phyloP scores from a whole-genome alignment of 2,329 filamentous ascomycete genomes.

The Colletotrichum incanum region DNA sequence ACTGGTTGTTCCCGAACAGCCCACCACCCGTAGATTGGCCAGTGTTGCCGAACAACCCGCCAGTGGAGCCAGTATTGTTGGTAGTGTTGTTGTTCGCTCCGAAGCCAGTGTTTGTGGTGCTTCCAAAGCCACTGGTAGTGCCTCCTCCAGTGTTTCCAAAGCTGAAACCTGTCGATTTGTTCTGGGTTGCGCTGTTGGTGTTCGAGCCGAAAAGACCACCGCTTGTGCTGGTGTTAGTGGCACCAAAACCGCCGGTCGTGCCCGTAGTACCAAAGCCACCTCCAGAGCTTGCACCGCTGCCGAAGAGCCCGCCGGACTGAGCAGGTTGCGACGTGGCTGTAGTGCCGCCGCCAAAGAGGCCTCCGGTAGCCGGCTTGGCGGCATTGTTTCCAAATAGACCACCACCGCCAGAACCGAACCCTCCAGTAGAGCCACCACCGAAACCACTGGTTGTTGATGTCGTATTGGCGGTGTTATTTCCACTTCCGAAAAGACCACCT shows the following conservation, averaged over 20 bases:
- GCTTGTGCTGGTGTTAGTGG: slow-evolving; percentile 47
- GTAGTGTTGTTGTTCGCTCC: slow-evolving; percentile 53
- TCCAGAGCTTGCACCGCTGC: slow-evolving; percentile 46
- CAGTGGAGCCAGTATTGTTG: slow-evolving; percentile 45
- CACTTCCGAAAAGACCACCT: slow-evolving; percentile 59
- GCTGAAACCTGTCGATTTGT: slow-evolving; percentile 58
- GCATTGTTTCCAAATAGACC: slow-evolving; percentile 59
- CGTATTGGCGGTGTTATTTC: slow-evolving; percentile 44
- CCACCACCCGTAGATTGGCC: slow-evolving; percentile 53
- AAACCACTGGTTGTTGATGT: slow-evolving; percentile 39
- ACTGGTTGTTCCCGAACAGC: slow-evolving; percentile 55
- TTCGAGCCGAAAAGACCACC: slow-evolving; percentile 45
- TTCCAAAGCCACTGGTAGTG: slow-evolving; percentile 48
- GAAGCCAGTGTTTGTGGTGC: slow-evolving; percentile 58
- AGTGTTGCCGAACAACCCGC: slow-evolving; percentile 63
- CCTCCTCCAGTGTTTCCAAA: slow-evolving; percentile 59
- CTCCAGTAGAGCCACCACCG: slow-evolving; percentile 50
- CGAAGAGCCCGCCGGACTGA: slow-evolving; percentile 46
- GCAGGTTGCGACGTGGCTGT: slow-evolving; percentile 42
- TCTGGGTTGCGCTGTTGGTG: slow-evolving; percentile 51
- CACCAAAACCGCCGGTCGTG: slow-evolving; percentile 51
- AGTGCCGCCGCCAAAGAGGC: slow-evolving; percentile 29
- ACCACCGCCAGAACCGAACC: slow-evolving; percentile 57
- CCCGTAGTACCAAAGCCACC: slow-evolving; percentile 40
- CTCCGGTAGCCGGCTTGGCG: slow-evolving; percentile 40